Evolutionary conservation across 2,329 filamentous ascomycete genomes (phyloP), one percentile per base, ranked within the genome.

Genomic region (Corniculantispora saksenae): DNA sequence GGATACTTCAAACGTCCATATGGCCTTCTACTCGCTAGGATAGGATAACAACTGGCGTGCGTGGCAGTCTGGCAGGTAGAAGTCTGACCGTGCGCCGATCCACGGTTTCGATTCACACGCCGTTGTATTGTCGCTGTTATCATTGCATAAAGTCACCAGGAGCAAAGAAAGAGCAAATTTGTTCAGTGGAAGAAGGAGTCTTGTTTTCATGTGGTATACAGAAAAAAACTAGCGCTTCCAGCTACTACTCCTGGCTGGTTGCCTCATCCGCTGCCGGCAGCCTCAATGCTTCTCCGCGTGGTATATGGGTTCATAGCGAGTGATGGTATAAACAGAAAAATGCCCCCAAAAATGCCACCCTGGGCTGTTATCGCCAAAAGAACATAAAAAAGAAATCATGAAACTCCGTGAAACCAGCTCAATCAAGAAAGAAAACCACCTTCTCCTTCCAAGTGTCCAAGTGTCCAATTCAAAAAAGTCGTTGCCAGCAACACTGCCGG

Each of bases 1-100:
- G 71, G 23, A 78, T 72, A 29, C 23, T 27, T 25, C 1, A 13
- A 50, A 50, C 13, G 32, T n/a, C 21, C 38, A 7, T 13, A 7
- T 55, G 32, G 35, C 17, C 53, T n/a, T 25, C 6, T 8, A 15
- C 45, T 58, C 56, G 9, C 5, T 27, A 13, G n/a, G 19, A 43
- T 59, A 43, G 27, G 27, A 58, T 38, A 32, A 29, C 19, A 17
- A 13, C 23, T 32, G 23, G 13, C 25, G 29, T 38, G 23, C 38
- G 25, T 45, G 43, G 43, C 27, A 48, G 23, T 17, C 45, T 5
- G 19, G 35, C 25, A 43, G 13, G 43, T 19, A 23, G 19, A 59
- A 50, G 43, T 15, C 13, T 13, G 43, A 50, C 43, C 45, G 54
- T 57, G 54, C 54, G 35, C 35, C 21, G 38, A 45, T 29, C n/a